phyloP scores from a whole-genome alignment of 192 early-diverging fungal species.

The Backusella morwellensis region DNA sequence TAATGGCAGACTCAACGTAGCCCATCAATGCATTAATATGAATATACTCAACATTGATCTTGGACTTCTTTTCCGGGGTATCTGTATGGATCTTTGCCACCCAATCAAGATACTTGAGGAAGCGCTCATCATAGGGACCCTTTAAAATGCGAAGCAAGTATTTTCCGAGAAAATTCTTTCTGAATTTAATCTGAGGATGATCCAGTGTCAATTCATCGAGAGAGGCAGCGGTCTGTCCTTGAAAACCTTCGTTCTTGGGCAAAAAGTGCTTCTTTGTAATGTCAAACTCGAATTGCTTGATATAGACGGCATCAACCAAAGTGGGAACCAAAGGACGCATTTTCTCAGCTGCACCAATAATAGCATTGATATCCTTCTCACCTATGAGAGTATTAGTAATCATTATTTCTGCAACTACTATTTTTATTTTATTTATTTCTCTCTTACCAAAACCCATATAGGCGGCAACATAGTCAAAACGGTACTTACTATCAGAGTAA shows the following conservation, averaged over 20 bases:
- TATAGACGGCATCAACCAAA: conserved; percentile 79
- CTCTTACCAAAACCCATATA: conserved; percentile 65
- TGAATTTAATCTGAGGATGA: conserved; percentile 72
- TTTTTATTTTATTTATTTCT: background rate
- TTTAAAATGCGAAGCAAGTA: conserved; percentile 65
- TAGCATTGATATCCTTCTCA: conserved; percentile 63
- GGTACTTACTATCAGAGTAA: conserved; percentile 73
- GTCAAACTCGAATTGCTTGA: conserved; percentile 67
- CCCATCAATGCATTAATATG: conserved; percentile 77
- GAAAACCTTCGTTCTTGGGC: conserved; percentile 63
- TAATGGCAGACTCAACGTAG: conserved; percentile 57
- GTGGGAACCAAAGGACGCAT: conserved; percentile 68
- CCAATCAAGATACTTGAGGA: conserved; percentile 75
- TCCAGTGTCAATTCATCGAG: conserved; percentile 46
- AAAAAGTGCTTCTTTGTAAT: conserved; percentile 72
- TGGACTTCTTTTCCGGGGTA: conserved; percentile 67
- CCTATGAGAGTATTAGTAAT: conserved; percentile 34
- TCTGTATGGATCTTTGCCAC: conserved; percentile 79
- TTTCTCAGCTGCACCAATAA: conserved; percentile 59
- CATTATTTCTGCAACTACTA: conserved; percentile 7
- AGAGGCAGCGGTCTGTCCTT: conserved; percentile 34
- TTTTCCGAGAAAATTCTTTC: conserved; percentile 68
- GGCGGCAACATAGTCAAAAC: conserved; percentile 70
- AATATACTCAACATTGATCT: conserved; percentile 81
- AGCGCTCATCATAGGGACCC: conserved; percentile 48